A percentile compares a stretch with the other conserved stretches of the same genome.
phyloP scores from a whole-genome alignment of 306 rosid genomes.

The Glycine latifolia region DNA sequence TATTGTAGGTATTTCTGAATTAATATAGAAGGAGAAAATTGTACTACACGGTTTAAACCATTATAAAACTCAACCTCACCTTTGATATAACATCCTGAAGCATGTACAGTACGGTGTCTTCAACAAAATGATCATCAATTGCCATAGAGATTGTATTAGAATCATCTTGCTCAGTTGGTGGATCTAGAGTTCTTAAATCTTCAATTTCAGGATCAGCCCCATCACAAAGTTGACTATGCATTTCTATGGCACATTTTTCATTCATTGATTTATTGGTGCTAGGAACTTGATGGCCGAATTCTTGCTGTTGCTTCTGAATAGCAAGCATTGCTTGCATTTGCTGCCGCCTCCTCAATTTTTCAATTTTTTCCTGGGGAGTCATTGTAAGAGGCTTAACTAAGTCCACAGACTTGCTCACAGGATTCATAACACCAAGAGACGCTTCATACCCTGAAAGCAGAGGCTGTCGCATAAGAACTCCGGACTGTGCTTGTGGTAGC shows the following conservation, averaged over 20 bases:
- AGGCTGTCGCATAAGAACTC: conserved; percentile 56
- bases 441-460: conserved; percentile 53
- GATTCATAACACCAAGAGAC: conserved; percentile 49
- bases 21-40: conserved; percentile 42
- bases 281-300: conserved; percentile 65
- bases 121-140: conserved; percentile 57
- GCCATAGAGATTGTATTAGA: conserved; percentile 60
- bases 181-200: conserved; percentile 54
- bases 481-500: conserved; percentile 60
- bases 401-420: conserved; percentile 52
- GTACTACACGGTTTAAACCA: conserved; percentile 39
- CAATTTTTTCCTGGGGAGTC: conserved; percentile 90
- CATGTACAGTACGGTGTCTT: conserved; percentile 64
- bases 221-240: conserved; percentile 55
- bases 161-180: conserved; percentile 67
- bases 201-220: conserved; percentile 59
- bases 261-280: conserved; percentile 48
- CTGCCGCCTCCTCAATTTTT: conserved; percentile 85
- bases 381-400: conserved; percentile 61
- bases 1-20: conserved; percentile 50
- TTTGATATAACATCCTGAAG: conserved; percentile 74
- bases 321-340: conserved; percentile 93
- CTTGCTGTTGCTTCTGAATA: conserved; percentile 75
- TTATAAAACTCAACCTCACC: conserved; percentile 54
- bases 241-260: conserved; percentile 53